Evolutionary conservation across 2,329 filamentous ascomycete genomes (phyloP).

Genomic region (Teratosphaeriaceae sp.): DNA sequence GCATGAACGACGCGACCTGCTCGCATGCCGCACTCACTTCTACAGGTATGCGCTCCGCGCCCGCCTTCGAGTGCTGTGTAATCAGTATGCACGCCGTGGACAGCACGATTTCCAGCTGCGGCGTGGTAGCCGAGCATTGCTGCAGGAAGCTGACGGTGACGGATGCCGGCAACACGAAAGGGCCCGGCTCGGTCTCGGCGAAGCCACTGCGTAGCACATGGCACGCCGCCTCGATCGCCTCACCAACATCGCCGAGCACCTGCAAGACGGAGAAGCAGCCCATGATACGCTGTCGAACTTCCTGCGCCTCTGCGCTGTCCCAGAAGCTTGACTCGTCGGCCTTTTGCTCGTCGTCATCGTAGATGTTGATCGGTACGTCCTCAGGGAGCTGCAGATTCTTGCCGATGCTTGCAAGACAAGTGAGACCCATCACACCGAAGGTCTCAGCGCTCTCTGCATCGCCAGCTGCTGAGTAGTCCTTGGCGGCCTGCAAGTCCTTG

Average conservation of each 20-base stretch:
- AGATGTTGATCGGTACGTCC: conserved; percentile 62
- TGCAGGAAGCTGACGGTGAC: conserved; percentile 59
- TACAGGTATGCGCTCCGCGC: conserved; percentile 37
- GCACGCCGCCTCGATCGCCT: conserved; percentile 67
- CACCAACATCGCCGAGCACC: conserved; percentile 54
- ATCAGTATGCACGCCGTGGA: conserved; percentile 66
- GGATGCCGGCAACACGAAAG: conserved; percentile 66
- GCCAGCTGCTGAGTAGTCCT: conserved; percentile 24
- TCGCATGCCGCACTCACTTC: conserved; percentile 50
- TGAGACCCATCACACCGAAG: conserved; percentile 49
- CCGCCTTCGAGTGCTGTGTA: conserved; percentile 31
- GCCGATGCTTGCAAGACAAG: conserved; percentile 63
- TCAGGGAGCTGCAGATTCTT: conserved; percentile 64
- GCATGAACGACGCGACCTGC: conserved; percentile 58
- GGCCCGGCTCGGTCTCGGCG: conserved; percentile 64
- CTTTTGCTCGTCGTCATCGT: conserved; percentile 39
- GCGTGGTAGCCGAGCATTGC: conserved; percentile 49
- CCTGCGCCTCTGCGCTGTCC: conserved; percentile 41
- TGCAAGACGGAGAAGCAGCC: conserved; percentile 45
- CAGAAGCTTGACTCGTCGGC: conserved; percentile 38
- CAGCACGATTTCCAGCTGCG: conserved; percentile 61
- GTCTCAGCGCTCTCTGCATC: conserved; percentile 37
- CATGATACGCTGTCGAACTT: conserved; percentile 47
- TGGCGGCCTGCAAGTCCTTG: conserved; percentile 49
- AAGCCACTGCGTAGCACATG: conserved; percentile 67